These are phyloP conservation scores for Neocucurbitaria cava DNA, from an alignment of 2,329 filamentous ascomycete genomes.

Conservation along the genomic window DNA sequence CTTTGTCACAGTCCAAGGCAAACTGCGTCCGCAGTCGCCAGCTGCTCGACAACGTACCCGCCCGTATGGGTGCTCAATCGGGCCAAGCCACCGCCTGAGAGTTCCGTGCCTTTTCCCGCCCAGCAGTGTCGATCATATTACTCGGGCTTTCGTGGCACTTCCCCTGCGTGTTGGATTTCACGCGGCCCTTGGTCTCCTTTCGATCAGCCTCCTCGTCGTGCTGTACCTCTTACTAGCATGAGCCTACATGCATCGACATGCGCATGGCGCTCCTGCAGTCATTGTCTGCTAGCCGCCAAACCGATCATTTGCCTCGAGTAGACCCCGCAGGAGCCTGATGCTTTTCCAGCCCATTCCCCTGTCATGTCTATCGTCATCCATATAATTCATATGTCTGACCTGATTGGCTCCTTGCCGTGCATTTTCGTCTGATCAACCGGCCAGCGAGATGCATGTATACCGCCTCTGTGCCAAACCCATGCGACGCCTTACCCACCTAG, in stretches of 20 bases:
- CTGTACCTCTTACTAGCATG: conserved; percentile 3
- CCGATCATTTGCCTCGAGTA: conserved; percentile 9
- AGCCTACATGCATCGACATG: conserved; percentile 3
- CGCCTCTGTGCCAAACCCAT: conserved; percentile 18
- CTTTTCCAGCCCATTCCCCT: conserved; percentile 1
- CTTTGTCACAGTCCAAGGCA: conserved; percentile 1
- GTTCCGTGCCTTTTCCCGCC: conserved; percentile 3
- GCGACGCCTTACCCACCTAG: conserved; percentile 25
- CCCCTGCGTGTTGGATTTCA: conserved; percentile 4
- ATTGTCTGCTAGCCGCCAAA: conserved; percentile 14
- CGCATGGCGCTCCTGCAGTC: conserved; percentile 3
- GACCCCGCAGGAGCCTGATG: conserved; percentile 4
- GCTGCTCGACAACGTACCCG: neutral
- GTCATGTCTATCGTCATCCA: conserved; percentile 1
- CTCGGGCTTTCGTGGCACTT: conserved; percentile 5
- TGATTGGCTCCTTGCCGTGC: conserved; percentile 19
- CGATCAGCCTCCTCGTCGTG: conserved; percentile 4
- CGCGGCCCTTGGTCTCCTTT: conserved; percentile 4
- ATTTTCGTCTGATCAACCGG: conserved; percentile 10
- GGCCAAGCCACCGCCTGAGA: conserved; percentile 5
- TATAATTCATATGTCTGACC: neutral
- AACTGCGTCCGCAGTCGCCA: conserved; percentile 2
- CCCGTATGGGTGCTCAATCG: neutral
- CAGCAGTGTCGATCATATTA: conserved; percentile 15
- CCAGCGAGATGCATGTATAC: conserved; percentile 9